These are phyloP conservation scores for Ceratopteris richardii DNA, from an alignment of 75 land plant species.

Conservation along the genomic window DNA sequence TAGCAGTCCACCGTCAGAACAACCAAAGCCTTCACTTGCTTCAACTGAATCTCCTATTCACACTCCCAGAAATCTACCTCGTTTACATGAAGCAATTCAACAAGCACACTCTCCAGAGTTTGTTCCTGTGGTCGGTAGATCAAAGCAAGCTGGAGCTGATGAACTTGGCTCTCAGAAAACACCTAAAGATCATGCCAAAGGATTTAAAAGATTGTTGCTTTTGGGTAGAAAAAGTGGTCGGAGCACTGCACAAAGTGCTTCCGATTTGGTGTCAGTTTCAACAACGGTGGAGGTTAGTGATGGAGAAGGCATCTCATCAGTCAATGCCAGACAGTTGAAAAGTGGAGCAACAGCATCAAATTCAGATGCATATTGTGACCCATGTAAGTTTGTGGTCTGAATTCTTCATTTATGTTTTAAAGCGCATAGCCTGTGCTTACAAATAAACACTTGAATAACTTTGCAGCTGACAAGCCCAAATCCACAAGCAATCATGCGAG, in stretches of 20 bases:
- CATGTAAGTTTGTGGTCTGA: neutral
- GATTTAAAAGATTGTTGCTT: constrained; percentile 57
- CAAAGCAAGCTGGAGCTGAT: neutral
- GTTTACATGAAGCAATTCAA: constrained; percentile 3
- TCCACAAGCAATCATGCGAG: no score
- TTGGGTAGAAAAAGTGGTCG: constrained; percentile 56
- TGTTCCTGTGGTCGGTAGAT: neutral
- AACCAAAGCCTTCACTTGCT: neutral
- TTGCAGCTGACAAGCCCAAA: neutral
- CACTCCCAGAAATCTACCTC: neutral
- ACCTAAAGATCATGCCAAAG: constrained; percentile 65
- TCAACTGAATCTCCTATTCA: neutral
- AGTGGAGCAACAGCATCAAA: neutral
- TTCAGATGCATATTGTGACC: neutral
- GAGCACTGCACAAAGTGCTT: constrained; percentile 5
- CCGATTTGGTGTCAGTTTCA: constrained; percentile 12
- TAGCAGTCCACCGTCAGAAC: neutral
- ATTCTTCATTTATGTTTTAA: neutral
- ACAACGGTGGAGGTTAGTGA: constrained; percentile 6
- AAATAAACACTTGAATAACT: neutral
- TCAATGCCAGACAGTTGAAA: neutral
- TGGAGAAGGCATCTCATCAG: neutral
- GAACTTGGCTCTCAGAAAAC: constrained; percentile 12
- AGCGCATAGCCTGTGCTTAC: neutral
- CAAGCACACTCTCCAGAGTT: constrained; percentile 3